Evolutionary conservation across 2,329 filamentous ascomycete species (phyloP).

Genomic region (Cryphonectria parasitica): DNA sequence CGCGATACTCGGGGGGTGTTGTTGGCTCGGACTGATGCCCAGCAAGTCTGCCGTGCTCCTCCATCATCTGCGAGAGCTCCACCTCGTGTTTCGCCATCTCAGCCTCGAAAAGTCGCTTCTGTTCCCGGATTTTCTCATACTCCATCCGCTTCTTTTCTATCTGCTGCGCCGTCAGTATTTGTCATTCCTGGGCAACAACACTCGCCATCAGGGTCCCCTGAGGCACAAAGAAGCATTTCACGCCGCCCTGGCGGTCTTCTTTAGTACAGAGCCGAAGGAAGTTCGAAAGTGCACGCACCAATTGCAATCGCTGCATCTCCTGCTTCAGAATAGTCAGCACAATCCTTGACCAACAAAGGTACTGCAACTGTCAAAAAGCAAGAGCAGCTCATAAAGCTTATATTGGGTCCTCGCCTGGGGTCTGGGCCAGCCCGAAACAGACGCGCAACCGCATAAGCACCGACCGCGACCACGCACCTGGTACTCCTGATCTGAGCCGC

Average conservation of each 20-base stretch:
- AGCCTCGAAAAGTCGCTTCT: constrained; percentile 85
- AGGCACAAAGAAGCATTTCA: neutral
- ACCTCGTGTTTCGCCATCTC: constrained; percentile 88
- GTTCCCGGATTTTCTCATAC: constrained; percentile 88
- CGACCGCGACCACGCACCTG: constrained; percentile 26
- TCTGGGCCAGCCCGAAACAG: constrained; percentile 22
- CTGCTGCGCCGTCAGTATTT: constrained; percentile 49
- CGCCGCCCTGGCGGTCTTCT: neutral
- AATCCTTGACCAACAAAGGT: neutral
- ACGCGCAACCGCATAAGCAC: constrained; percentile 22
- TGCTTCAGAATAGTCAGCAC: constrained; percentile 38
- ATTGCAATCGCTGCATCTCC: constrained; percentile 74
- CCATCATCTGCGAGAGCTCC: constrained; percentile 83
- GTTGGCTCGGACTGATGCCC: constrained; percentile 93
- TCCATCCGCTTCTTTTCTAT: constrained; percentile 93
- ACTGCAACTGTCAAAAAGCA: neutral
- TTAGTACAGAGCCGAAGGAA: neutral
- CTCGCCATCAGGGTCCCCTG: constrained; percentile 24
- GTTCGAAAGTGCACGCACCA: constrained; percentile 51
- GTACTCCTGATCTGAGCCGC: constrained; percentile 55
- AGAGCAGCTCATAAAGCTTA: neutral
- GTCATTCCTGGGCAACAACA: constrained; percentile 8
- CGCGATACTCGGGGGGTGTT: constrained; percentile 90
- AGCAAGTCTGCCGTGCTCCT: constrained; percentile 69
- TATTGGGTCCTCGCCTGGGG: constrained; percentile 16